Conservation (phyloP, 345 rosid genomes). For the Lepidium sativum region DNA sequence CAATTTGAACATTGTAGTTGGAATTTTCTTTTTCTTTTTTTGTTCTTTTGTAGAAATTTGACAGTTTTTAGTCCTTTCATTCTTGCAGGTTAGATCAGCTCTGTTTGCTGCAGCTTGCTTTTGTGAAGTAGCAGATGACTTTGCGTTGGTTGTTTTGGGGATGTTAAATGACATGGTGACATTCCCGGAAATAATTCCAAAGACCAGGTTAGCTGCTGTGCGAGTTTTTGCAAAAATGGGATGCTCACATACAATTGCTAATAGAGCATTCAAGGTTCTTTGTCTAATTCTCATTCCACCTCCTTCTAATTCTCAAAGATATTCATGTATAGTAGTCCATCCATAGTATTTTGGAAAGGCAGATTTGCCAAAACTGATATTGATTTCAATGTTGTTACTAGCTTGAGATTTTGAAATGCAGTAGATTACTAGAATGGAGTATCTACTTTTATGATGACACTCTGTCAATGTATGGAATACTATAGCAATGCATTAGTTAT, state of each 20-base stretch:
- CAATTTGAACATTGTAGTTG: neutral
- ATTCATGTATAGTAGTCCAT: neutral
- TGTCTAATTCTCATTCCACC: conserved; percentile 13
- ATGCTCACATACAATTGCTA: conserved; percentile 47
- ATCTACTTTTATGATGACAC: neutral
- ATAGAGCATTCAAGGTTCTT: conserved; percentile 70
- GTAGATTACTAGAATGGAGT: neutral
- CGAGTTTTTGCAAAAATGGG: conserved; percentile 63
- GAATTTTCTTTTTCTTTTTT: no score
- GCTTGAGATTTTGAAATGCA: neutral
- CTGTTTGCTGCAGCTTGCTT: conserved; percentile 75
- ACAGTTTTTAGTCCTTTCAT: neutral
- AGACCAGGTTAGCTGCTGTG: conserved; percentile 61
- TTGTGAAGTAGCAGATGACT: conserved; percentile 73
- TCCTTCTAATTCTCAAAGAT: conserved; percentile 13
- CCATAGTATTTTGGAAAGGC: neutral
- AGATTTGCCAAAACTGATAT: neutral
- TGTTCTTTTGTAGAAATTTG: neutral
- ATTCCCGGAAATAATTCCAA: conserved; percentile 31
- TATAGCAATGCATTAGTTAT: neutral
- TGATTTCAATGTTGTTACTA: neutral
- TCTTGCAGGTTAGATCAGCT: conserved; percentile 68
- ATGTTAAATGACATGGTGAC: conserved; percentile 56
- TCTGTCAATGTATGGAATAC: neutral
- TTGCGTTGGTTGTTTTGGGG: conserved; percentile 65